Conservation (phyloP, 2,329 filamentous ascomycete species). For the Apiospora phragmitis region DNA sequence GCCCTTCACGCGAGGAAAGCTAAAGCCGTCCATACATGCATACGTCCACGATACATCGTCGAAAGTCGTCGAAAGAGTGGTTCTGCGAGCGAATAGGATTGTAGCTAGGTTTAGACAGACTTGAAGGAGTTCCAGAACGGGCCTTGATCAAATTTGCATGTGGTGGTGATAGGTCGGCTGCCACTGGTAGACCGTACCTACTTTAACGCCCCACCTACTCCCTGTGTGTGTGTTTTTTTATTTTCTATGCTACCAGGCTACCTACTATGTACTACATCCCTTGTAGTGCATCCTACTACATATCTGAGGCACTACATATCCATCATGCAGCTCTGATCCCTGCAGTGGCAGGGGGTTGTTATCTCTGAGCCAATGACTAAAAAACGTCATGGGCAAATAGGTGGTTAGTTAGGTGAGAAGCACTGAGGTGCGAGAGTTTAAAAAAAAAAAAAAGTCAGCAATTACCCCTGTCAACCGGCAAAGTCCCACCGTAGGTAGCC, state of each 20-base stretch:
- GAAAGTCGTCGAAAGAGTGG: constrained; percentile 1
- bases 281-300: no score
- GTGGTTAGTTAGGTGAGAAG: not conserved
- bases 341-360: not conserved
- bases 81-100: not conserved
- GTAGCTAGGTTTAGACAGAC: not conserved
- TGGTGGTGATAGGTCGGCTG: not conserved
- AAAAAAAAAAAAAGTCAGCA: not conserved
- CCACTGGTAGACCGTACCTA: not conserved
- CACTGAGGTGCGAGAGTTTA: not conserved
- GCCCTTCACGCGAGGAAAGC: not conserved
- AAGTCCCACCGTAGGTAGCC: not conserved
- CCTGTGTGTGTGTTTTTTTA: no score
- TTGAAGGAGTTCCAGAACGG: not conserved
- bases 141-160: not conserved
- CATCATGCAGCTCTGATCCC: not conserved
- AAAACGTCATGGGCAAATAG: not conserved
- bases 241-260: no score
- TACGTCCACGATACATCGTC: not conserved
- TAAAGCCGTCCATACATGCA: not conserved
- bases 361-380: not conserved
- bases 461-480: not conserved
- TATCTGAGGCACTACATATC: not conserved
- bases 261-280: no score
- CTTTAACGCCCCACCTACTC: no score